Evolutionary conservation across 2,329 filamentous ascomycete species (phyloP).

Genomic region (Hypoxylon rubiginosum): DNA sequence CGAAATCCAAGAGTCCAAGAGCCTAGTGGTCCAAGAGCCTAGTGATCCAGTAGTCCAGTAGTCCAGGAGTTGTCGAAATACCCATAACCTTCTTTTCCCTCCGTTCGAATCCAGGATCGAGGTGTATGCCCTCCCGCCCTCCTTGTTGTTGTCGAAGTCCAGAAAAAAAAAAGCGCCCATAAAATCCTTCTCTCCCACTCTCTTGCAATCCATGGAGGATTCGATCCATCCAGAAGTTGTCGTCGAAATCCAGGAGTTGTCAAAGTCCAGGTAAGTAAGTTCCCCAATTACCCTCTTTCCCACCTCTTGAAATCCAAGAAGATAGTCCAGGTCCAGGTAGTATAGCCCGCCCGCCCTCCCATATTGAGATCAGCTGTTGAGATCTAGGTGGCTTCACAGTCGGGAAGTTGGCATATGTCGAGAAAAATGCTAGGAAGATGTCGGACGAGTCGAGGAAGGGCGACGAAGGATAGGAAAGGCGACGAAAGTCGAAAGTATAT

Average conservation of each 20-base stretch:
- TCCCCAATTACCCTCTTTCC: neutral
- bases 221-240: neutral
- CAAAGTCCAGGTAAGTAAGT: neutral
- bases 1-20: neutral
- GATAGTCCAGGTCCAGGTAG: neutral
- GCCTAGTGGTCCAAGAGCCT: too few species aligned
- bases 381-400: neutral
- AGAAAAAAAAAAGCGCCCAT: neutral
- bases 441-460: neutral
- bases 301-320: neutral
- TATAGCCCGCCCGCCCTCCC: neutral
- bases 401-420: neutral
- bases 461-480: neutral
- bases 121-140: neutral
- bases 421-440: neutral
- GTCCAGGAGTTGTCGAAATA: too few species aligned
- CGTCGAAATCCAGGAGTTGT: neutral
- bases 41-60: too few species aligned
- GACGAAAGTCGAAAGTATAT: neutral
- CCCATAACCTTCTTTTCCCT: too few species aligned
- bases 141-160: neutral
- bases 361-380: neutral
- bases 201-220: conserved; percentile 2
- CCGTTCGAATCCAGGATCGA: neutral
- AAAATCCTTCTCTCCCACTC: neutral